phyloP scores from a whole-genome alignment of 1,284 basidiomycete genomes.

The Xerocomus nothofagi region DNA sequence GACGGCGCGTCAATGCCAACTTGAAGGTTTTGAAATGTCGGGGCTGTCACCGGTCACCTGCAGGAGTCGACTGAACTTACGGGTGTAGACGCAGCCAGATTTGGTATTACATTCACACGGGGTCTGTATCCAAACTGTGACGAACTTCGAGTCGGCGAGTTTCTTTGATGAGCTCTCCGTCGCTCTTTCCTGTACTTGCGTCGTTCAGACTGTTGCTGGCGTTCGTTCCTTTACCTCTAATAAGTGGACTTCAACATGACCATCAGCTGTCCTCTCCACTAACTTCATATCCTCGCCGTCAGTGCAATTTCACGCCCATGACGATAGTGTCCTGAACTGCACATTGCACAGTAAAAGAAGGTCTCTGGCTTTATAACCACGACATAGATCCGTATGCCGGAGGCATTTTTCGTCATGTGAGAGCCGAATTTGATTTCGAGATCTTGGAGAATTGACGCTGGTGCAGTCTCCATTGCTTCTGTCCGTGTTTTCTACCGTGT shows the following conservation, averaged over 20 bases:
- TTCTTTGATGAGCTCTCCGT: constrained; percentile 16
- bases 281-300: constrained; percentile 66
- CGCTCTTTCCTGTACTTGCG: constrained; percentile 39
- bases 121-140: not conserved
- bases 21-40: too few relatives aligned
- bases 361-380: constrained; percentile 73
- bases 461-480: constrained; percentile 79
- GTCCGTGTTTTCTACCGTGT: constrained; percentile 68
- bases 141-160: not conserved
- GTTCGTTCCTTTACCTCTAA: constrained; percentile 43
- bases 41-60: too few relatives aligned
- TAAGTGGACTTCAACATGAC: constrained; percentile 50
- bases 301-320: constrained; percentile 21
- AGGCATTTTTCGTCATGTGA: constrained; percentile 81
- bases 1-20: too few relatives aligned
- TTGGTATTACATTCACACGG: constrained; percentile 8
- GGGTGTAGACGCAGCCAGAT: too few relatives aligned
- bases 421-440: constrained; percentile 23
- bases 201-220: constrained; percentile 51
- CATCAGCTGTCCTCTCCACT: constrained; percentile 82
- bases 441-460: not conserved
- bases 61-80: too few relatives aligned
- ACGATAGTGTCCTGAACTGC: not conserved
- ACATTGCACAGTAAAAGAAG: constrained; percentile 74
- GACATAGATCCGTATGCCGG: constrained; percentile 84